Base-by-base conservation (phyloP, 2,329 filamentous ascomycete genomes). In the Cordyceps cateniannulata region DNA sequence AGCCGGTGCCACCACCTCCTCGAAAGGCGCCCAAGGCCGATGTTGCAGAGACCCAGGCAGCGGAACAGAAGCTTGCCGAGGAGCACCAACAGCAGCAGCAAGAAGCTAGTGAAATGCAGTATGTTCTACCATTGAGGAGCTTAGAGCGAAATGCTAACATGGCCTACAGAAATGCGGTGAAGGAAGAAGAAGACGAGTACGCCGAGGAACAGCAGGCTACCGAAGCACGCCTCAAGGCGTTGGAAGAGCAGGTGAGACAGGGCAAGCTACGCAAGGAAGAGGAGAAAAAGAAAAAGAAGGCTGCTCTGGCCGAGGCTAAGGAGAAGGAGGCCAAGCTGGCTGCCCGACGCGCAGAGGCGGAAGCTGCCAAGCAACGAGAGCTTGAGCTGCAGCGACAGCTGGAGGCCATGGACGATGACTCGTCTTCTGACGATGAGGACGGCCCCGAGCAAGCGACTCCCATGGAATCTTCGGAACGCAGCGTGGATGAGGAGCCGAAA, bases 191-290 rank as follows among this genome's bases (percentile, higher is more conserved):
- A 72, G 85, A 89, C 29, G 92, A 96, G 63, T 82, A 96, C 60
- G 85, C 84, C 35, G 85, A 83, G 66, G 92, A 97, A 75, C 88
- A 88, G 59, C 85, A 92, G 68, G 91, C 89, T 58, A 87, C 93
- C 45, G 86, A 89, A 67, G 89, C 90, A 64, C 91, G 93, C 55
- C 82, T 98, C 25, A 91, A 87, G 71, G 92, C 91, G 18, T 84
- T 99, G 9, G 93, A 99, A 74, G 92, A 98, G 72, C 92, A 97
- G 74, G 92, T 98, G 57, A 88, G 87, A 64, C 90, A 93, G 71
- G 91, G 93, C 69, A 99, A 98, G 78, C 77, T 98, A 57, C 93
- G 91, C 80, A 98, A 96, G 75, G 90, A 96, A 66, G 95, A 99
- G 73, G 95, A 97, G 77, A 97, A 96, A 80, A 90, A 88, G 64